Percentiles rank a stretch among this genome's conserved stretches.
phyloP scores from a whole-genome alignment of 371 early-diverging fungal genomes.

The Zancudomyces culisetae region DNA sequence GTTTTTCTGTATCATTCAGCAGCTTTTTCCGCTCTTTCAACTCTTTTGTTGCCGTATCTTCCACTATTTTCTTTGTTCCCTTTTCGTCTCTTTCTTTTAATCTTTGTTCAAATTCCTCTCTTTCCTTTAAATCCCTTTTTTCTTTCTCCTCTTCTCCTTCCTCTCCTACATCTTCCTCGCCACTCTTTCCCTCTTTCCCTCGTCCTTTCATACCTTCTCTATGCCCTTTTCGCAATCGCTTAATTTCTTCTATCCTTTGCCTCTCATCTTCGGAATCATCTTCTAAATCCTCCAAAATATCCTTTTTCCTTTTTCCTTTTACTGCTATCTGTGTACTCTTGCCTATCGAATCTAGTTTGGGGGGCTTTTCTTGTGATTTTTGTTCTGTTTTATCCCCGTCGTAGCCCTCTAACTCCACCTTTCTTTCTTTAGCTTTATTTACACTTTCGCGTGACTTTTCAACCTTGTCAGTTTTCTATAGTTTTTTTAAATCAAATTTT shows the following conservation, averaged over 20 bases:
- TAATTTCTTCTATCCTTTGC: slow-evolving; percentile 20
- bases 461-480: too few species aligned
- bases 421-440: too few species aligned
- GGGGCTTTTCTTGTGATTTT: slow-evolving; percentile 13
- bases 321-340: slow-evolving; percentile 11
- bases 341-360: too few species aligned
- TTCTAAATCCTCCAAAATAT: slow-evolving; percentile 29
- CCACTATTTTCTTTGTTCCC: slow-evolving; percentile 43
- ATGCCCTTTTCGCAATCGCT: slow-evolving; percentile 13
- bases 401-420: too few species aligned
- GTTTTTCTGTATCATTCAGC: slow-evolving; percentile 58
- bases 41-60: slow-evolving; percentile 61
- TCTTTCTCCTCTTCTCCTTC: slow-evolving; percentile 34
- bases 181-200: slow-evolving; percentile 23
- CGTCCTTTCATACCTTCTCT: slow-evolving; percentile 4
- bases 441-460: too few species aligned
- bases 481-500: too few species aligned
- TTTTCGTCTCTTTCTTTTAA: slow-evolving; percentile 66
- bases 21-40: slow-evolving; percentile 47
- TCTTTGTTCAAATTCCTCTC: slow-evolving; percentile 76
- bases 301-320: slow-evolving; percentile 28
- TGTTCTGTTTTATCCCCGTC: slow-evolving; percentile 10
- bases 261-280: slow-evolving; percentile 32
- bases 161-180: slow-evolving; percentile 25
- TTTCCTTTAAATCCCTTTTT: slow-evolving; percentile 42